Evolutionary conservation across 306 rosid genomes (phyloP).

Genomic region (Castanospermum australe): DNA sequence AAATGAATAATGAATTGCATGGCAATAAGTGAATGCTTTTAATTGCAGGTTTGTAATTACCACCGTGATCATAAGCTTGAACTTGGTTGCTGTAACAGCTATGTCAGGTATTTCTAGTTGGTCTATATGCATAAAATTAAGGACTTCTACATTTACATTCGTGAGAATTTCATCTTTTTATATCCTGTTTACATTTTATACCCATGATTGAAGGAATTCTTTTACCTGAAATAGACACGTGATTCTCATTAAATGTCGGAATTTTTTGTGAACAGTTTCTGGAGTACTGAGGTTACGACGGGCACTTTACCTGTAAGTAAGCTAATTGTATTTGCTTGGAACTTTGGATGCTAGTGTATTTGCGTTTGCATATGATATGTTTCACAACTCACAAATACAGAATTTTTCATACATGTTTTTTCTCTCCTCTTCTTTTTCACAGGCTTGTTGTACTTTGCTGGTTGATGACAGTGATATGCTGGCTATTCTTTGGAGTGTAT

Average conservation of each 20-base stretch:
- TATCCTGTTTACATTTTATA: neutral
- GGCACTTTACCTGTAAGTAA: conserved; percentile 53
- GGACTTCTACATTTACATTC: neutral
- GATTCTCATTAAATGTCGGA: conserved; percentile 19
- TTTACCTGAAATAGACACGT: neutral
- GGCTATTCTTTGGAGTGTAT: conserved; percentile 73
- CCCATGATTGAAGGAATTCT: neutral
- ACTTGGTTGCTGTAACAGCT: conserved; percentile 61
- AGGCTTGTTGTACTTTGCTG: conserved; percentile 66
- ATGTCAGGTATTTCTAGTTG: conserved; percentile 49
- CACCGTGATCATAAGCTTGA: conserved; percentile 46
- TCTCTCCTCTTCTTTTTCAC: conserved; percentile 19
- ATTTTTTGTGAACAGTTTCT: conserved; percentile 47
- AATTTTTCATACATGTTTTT: neutral
- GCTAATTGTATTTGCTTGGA: neutral
- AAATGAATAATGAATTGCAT: neutral
- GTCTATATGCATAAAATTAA: neutral
- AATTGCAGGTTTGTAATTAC: conserved; percentile 63
- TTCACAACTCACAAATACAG: neutral
- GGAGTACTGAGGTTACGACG: conserved; percentile 53
- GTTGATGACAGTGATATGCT: conserved; percentile 71
- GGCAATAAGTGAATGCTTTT: conserved; percentile 2
- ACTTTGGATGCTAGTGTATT: neutral
- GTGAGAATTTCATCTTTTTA: neutral
- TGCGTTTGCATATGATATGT: neutral